These are phyloP conservation scores for Cyclocybe cylindracea DNA, from an alignment of 768 basidiomycete genomes.

Conservation along the genomic window DNA sequence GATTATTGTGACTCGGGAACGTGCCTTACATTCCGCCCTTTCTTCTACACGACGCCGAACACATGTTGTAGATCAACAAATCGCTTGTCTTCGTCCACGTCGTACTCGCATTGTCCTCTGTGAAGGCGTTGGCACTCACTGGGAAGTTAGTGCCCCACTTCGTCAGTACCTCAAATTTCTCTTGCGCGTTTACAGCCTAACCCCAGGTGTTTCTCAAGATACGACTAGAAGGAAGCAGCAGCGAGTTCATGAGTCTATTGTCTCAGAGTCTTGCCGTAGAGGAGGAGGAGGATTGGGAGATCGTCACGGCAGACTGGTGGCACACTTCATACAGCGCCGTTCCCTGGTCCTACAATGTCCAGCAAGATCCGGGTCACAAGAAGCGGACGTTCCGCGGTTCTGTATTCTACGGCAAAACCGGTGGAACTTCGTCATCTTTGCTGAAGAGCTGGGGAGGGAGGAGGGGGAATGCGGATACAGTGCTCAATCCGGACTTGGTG, in stretches of 20 bases:
- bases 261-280: conserved; percentile 18
- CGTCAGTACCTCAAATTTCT: conserved; percentile 1
- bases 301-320: conserved; percentile 41
- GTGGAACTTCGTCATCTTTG: background rate
- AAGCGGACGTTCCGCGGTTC: conserved; percentile 34
- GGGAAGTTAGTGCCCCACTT: conserved; percentile 14
- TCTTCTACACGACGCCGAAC: conserved; percentile 25
- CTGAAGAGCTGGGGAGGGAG: conserved; percentile 11
- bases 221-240: conserved; percentile 21
- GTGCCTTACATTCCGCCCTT: conserved; percentile 28
- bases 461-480: conserved; percentile 22
- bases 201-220: conserved; percentile 14
- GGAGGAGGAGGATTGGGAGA: conserved; percentile 42
- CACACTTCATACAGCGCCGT: conserved; percentile 37
- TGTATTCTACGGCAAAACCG: conserved; percentile 21
- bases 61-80: conserved; percentile 36
- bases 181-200: conserved; percentile 6
- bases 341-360: conserved; percentile 38
- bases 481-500: conserved; percentile 39
- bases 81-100: conserved; percentile 14
- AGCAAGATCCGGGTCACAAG: conserved; percentile 17
- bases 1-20: conserved; percentile 14
- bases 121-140: conserved; percentile 31
- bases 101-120: conserved; percentile 24
- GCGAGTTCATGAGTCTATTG: conserved; percentile 27